Evolutionary conservation across 2,329 filamentous ascomycete genomes (phyloP).

Genomic region (Alternaria solani): DNA sequence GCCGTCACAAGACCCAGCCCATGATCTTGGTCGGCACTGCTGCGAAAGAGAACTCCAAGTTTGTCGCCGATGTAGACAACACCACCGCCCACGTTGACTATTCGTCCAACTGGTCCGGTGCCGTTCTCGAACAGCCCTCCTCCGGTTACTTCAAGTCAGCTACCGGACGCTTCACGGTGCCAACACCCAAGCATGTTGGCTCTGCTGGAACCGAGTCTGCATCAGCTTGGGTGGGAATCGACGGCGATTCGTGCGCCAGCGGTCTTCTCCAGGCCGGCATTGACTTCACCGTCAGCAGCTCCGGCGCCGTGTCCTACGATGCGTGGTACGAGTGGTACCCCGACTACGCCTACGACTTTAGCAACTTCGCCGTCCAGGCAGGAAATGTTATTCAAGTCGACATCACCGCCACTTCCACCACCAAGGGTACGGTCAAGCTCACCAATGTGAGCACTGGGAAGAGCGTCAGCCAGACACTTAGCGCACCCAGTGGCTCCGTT

Average conservation of each 20-base stretch:
- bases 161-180: slow-evolving; percentile 63
- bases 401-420: slow-evolving; percentile 53
- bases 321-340: slow-evolving; percentile 71
- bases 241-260: slow-evolving; percentile 63
- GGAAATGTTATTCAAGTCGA: slow-evolving; percentile 57
- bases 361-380: slow-evolving; percentile 54
- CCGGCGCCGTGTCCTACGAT: slow-evolving; percentile 55
- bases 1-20: slow-evolving; percentile 25
- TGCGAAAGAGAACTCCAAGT: slow-evolving; percentile 19
- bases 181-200: slow-evolving; percentile 55
- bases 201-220: slow-evolving; percentile 55
- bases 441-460: slow-evolving; percentile 63
- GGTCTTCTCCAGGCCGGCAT: slow-evolving; percentile 67
- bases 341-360: slow-evolving; percentile 63
- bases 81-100: slow-evolving; percentile 59
- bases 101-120: slow-evolving; percentile 67
- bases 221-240: slow-evolving; percentile 68
- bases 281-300: slow-evolving; percentile 58
- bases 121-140: slow-evolving; percentile 54
- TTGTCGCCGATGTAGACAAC: slow-evolving; percentile 24
- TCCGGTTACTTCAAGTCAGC: slow-evolving; percentile 62
- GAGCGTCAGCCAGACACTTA: slow-evolving; percentile 61
- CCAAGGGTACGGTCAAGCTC: slow-evolving; percentile 57
- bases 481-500: slow-evolving; percentile 13
- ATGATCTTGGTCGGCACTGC: slow-evolving; percentile 22